Percentiles rank a stretch among this genome's conserved stretches.
Evolutionary conservation across 1,284 basidiomycete species (phyloP).

Genomic region (Golubevia sp.): DNA sequence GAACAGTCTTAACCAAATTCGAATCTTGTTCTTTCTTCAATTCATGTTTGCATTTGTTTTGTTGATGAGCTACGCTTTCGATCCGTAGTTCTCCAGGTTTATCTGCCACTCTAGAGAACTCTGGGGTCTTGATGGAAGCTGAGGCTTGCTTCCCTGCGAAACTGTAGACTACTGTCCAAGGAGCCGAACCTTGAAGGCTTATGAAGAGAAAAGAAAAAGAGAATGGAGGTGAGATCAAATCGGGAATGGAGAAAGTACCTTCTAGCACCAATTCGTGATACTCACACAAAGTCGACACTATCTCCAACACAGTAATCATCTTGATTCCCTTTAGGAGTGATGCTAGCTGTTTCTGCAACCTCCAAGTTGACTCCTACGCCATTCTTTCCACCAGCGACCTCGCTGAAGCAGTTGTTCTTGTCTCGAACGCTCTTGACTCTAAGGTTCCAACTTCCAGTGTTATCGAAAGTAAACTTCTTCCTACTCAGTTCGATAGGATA

Average conservation of each 20-base stretch:
- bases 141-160: conserved; percentile 77
- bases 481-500: conserved; percentile 75
- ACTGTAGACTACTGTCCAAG: conserved; percentile 90
- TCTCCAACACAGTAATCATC: conserved; percentile 90
- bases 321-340: conserved; percentile 78
- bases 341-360: conserved; percentile 90
- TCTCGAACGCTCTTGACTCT: conserved; percentile 27
- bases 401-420: conserved; percentile 37
- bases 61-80: conserved; percentile 79
- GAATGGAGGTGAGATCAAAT: neutral
- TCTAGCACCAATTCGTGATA: no score
- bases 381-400: conserved; percentile 1
- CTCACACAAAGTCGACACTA: conserved; percentile 76
- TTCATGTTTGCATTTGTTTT: conserved; percentile 62
- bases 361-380: conserved; percentile 63
- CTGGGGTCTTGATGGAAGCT: conserved; percentile 76
- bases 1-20: conserved; percentile 77
- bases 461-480: conserved; percentile 79
- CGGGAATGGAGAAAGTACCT: neutral
- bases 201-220: neutral
- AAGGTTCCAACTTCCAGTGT: conserved; percentile 72
- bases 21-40: conserved; percentile 79
- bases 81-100: conserved; percentile 80
- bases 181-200: conserved; percentile 87
- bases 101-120: conserved; percentile 82